phyloP scores from a whole-genome alignment of 108 stramenopile species.

The Discostella stelligeroides region DNA sequence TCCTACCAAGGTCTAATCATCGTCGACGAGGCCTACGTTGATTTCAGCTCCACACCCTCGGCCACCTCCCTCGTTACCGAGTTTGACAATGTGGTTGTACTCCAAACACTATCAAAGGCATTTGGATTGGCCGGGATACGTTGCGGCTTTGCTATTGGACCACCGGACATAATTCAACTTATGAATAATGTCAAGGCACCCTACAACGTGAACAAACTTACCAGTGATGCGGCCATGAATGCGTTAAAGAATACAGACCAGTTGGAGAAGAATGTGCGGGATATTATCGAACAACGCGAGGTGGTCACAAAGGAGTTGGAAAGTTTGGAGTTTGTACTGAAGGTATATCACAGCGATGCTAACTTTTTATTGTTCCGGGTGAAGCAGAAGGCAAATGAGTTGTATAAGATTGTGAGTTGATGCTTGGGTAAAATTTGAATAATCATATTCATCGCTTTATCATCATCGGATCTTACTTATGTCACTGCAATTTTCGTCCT shows the following conservation, averaged over 20 bases:
- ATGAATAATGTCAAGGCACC: conserved; percentile 98
- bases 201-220: conserved; percentile 93
- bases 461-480: conserved; percentile 4
- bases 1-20: conserved; percentile 77
- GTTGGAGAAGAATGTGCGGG: conserved; percentile 68
- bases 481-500: not conserved
- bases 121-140: conserved; percentile 97
- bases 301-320: conserved; percentile 60
- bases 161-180: conserved; percentile 86
- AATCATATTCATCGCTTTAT: not conserved
- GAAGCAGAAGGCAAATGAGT: conserved; percentile 66
- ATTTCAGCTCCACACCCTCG: conserved; percentile 62
- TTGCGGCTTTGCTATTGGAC: conserved; percentile 92
- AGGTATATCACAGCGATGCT: conserved; percentile 84
- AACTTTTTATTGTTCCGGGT: conserved; percentile 91
- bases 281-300: conserved; percentile 64
- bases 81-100: conserved; percentile 85
- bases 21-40: conserved; percentile 97
- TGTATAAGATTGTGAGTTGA: conserved; percentile 73
- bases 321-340: conserved; percentile 72
- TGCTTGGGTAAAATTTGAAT: not conserved
- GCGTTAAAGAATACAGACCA: conserved; percentile 64
- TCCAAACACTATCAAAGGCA: conserved; percentile 96
- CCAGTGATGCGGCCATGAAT: conserved; percentile 81
- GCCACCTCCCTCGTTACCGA: conserved; percentile 57